Conservation (phyloP, 768 basidiomycete genomes). For the Cystoderma amianthinum region DNA sequence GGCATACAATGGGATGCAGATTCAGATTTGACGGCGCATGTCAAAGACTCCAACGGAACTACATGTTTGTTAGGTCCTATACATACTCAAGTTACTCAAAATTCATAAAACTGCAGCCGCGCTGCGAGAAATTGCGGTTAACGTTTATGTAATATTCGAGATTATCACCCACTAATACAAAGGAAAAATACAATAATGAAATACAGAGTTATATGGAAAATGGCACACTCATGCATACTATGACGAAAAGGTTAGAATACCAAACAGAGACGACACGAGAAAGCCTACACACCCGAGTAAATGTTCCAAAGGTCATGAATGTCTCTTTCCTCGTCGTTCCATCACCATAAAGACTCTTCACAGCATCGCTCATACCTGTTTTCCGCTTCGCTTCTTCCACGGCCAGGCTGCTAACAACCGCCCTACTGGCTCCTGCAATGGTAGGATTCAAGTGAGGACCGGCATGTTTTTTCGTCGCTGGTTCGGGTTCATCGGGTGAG, state of each 20-base stretch:
- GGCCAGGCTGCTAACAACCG: constrained; percentile 66
- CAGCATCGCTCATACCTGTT: constrained; percentile 78
- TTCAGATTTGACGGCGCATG: no score
- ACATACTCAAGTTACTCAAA: no score
- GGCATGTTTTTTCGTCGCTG: constrained; percentile 39
- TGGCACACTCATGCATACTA: constrained; percentile 12
- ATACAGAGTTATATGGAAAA: background rate
- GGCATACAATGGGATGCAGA: no score
- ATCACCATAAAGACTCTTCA: constrained; percentile 74
- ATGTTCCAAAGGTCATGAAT: constrained; percentile 90
- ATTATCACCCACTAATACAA: no score
- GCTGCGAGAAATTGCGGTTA: no score
- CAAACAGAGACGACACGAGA: background rate
- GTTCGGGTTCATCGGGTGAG: constrained; percentile 27
- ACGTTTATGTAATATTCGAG: no score
- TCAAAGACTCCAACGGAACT: no score
- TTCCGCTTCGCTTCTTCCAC: constrained; percentile 81
- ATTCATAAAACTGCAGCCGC: no score
- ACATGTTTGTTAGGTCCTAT: no score
- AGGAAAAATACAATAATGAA: background rate
- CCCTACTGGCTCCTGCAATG: constrained; percentile 51
- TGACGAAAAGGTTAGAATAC: background rate
- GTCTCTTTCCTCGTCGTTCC: constrained; percentile 67
- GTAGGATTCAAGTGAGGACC: constrained; percentile 43
- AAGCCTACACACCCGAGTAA: constrained; percentile 66